Conservation (phyloP, 805 yeast species). For the Candida sakaeoensis region DNA sequence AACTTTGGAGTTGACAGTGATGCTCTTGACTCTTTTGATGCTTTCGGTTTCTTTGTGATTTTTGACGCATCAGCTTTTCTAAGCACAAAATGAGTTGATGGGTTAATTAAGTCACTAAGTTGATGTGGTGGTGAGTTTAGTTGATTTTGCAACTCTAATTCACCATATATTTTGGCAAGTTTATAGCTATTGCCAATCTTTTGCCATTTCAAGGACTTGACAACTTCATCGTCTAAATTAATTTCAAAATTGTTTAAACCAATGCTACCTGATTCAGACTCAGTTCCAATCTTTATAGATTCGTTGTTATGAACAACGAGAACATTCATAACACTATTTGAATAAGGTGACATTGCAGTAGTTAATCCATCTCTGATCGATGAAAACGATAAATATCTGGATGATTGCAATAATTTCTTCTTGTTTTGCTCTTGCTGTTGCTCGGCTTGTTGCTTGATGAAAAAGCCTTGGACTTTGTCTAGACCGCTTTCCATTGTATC, state of each 20-base stretch:
- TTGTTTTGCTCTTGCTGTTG: slow-evolving; percentile 21
- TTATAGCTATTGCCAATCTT: slow-evolving; percentile 73
- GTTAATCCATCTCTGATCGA: slow-evolving; percentile 28
- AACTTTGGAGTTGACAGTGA: slow-evolving; percentile 35
- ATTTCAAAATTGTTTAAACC: slow-evolving; percentile 51
- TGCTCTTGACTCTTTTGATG: slow-evolving; percentile 5
- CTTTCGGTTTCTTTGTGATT: slow-evolving; percentile 12
- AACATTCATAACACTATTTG: slow-evolving; percentile 26
- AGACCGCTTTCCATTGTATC: slow-evolving; percentile 24
- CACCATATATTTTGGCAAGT: slow-evolving; percentile 80
- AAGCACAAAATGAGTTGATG: slow-evolving; percentile 29
- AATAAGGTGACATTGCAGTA: slow-evolving; percentile 9
- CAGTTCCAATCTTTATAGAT: slow-evolving; percentile 48
- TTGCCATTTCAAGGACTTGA: slow-evolving; percentile 75
- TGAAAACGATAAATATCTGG: slow-evolving; percentile 28
- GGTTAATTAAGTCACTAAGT: slow-evolving; percentile 25
- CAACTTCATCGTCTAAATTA: slow-evolving; percentile 61
- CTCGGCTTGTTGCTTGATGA: slow-evolving; percentile 28
- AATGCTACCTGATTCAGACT: slow-evolving; percentile 29
- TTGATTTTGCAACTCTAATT: slow-evolving; percentile 36
- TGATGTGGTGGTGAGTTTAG: slow-evolving; percentile 13
- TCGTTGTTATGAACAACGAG: slow-evolving; percentile 34
- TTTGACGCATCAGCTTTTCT: slow-evolving; percentile 19
- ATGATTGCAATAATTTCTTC: slow-evolving; percentile 16
- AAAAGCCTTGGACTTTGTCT: slow-evolving; percentile 21